These are phyloP conservation scores for Aspergillus texensis DNA, from an alignment of 2,329 filamentous ascomycete genomes.

Conservation along the genomic window DNA sequence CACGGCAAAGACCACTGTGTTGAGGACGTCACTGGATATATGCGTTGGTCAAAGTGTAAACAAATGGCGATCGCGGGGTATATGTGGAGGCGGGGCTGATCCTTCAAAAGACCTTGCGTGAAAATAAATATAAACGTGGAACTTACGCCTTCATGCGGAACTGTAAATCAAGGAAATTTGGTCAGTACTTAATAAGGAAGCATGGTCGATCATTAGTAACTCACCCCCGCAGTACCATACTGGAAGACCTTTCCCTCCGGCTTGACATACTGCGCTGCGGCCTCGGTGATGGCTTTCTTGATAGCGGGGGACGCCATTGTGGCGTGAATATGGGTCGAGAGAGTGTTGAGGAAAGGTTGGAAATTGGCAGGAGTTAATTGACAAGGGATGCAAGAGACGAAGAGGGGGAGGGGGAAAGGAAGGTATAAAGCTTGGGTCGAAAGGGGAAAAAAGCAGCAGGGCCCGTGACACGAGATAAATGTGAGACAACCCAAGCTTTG, in stretches of 20 bases:
- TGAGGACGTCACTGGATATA: slow-evolving; percentile 70
- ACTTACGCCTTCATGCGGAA: slow-evolving; percentile 72
- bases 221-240: slow-evolving; percentile 65
- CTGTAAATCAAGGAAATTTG: slow-evolving; percentile 38
- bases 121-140: slow-evolving; percentile 14
- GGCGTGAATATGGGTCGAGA: slow-evolving; percentile 25
- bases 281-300: slow-evolving; percentile 50
- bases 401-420: neutral
- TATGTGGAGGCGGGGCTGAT: slow-evolving; percentile 32
- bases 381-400: neutral
- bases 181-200: slow-evolving; percentile 11
- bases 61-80: slow-evolving; percentile 35
- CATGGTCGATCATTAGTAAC: slow-evolving; percentile 30
- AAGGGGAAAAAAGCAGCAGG: slow-evolving; percentile 14
- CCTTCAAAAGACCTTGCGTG: slow-evolving; percentile 18
- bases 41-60: slow-evolving; percentile 37
- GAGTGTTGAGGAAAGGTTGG: neutral
- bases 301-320: slow-evolving; percentile 47
- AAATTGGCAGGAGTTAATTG: slow-evolving; percentile 4
- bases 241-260: slow-evolving; percentile 55
- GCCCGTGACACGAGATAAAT: slow-evolving; percentile 10
- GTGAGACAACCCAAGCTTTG: slow-evolving; percentile 18
- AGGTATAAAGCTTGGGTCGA: slow-evolving; percentile 7
- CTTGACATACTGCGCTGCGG: slow-evolving; percentile 53
- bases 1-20: slow-evolving; percentile 90